Base-by-base conservation (phyloP, 495 filamentous ascomycete genomes). In the Xylaria curta region DNA sequence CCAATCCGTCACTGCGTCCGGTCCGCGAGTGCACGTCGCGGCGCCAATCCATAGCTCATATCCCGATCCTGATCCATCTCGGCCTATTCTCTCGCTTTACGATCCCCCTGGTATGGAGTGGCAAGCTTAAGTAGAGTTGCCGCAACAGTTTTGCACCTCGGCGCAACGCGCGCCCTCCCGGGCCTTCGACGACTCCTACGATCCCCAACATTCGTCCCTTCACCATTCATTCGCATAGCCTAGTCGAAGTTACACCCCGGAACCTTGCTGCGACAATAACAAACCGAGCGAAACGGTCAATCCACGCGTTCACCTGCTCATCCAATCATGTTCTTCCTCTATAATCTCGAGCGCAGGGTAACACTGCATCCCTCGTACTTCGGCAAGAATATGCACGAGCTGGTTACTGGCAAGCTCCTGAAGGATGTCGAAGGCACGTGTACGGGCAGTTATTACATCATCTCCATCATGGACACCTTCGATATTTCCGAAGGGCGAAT, bases 361-460 rank as follows among this genome's bases (percentile, higher is more conserved):
- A 92, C 93, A 64, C 88, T 99, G 75, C 97, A 99, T 80, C 96
- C 96, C 42, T 98, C 96, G 33, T 98, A 94, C 83, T 98, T 99
- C 79, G 94, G 94, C 69, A 89, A 92, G 47, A 92, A 94, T 76
- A 94, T 97, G 87, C 90, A 93, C 66, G 92, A 97, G 66, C 90
- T 97, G 76, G 90, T 99, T 9, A 93, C 91, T 51, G 89, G 90
- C 64, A 92, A 94, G 73, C 89, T 99, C 21, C 88, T 97, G 69
- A 90, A 92, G 76, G 95, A 98, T 78, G 94, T 97, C 63, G 96
- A 99, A 81, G 96, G 96, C 24, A 93, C 92, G 17, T 96, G 93
- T 82, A 94, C 93, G 0, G 96, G 97, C 58, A 91, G 91, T 76
- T 97, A 95, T 84, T 98, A 94, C 76, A 95, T 98, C 78, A 95